Evolutionary conservation across 2,329 filamentous ascomycete genomes (phyloP).

Genomic region (Exophiala alcalophila): DNA sequence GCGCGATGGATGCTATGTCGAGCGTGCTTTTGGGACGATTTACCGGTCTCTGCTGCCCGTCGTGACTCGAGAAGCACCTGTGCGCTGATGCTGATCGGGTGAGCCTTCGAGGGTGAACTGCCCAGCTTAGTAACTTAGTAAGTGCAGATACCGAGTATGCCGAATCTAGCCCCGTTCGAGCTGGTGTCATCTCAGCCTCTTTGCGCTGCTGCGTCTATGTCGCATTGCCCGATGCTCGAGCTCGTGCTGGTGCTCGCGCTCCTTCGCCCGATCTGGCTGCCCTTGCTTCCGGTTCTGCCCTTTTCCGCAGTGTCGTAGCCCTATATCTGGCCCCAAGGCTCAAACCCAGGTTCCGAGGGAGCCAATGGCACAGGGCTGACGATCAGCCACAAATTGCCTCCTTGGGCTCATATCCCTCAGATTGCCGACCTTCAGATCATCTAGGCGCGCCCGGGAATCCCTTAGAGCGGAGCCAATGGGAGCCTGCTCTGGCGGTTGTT

Average conservation of each 20-base stretch:
- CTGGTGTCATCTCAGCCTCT: conserved; percentile 16
- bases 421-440: conserved; percentile 20
- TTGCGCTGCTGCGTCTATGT: conserved; percentile 14
- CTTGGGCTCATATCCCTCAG: conserved; percentile 10
- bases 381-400: conserved; percentile 9
- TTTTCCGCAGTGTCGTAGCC: conserved; percentile 3
- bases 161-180: conserved; percentile 16
- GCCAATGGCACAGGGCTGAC: conserved; percentile 9
- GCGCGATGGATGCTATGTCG: too few relatives aligned
- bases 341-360: too few relatives aligned
- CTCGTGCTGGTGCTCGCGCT: conserved; percentile 2
- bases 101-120: too few relatives aligned
- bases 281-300: conserved; percentile 3
- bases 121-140: conserved; percentile 18
- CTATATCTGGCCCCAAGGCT: conserved; percentile 9
- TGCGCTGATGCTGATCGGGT: too few relatives aligned
- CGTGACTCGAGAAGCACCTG: too few relatives aligned
- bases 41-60: too few relatives aligned
- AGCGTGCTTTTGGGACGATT: too few relatives aligned
- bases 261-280: conserved; percentile 7
- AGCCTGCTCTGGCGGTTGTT: conserved; percentile 4
- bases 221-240: not conserved
- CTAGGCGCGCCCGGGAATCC: too few relatives aligned
- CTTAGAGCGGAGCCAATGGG: conserved; percentile 4
- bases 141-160: conserved; percentile 11